Conservation (phyloP, 345 rosid genomes). For the Leavenworthia alabamica region DNA sequence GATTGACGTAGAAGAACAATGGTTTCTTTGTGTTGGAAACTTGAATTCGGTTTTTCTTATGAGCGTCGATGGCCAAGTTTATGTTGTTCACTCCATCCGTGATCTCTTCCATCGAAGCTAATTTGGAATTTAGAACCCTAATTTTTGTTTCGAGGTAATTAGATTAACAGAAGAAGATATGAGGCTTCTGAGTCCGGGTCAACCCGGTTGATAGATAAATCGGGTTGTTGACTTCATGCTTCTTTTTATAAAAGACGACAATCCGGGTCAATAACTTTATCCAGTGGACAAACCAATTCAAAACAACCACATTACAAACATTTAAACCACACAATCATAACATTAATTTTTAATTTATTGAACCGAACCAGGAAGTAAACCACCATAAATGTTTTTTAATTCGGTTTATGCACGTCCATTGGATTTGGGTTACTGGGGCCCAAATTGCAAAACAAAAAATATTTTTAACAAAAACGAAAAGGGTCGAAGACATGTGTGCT, state of each 20-base stretch:
- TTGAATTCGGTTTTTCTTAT: constrained; percentile 80
- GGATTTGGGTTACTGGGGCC: neutral
- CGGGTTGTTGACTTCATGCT: no score
- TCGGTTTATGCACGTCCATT: neutral
- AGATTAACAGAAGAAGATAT: neutral
- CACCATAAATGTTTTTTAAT: neutral
- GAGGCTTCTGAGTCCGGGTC: constrained; percentile 12
- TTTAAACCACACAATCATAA: neutral
- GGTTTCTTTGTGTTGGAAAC: constrained; percentile 95
- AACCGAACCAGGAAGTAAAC: neutral
- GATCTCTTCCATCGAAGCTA: constrained; percentile 59
- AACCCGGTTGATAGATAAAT: no score
- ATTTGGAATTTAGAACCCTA: constrained; percentile 26
- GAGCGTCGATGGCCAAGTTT: constrained; percentile 39
- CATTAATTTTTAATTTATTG: neutral
- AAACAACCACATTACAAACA: neutral
- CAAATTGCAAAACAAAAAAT: neutral
- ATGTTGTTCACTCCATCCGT: constrained; percentile 62
- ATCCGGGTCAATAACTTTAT: no score
- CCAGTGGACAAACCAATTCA: no score
- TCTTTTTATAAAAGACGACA: no score
- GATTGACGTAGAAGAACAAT: constrained; percentile 88
- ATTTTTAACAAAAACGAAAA: neutral
- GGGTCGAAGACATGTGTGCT: neutral
- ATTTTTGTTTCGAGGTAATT: neutral